Evolutionary conservation across 2,329 filamentous ascomycete species (phyloP), one percentile per base, ranked within the genome.

Genomic region (Mycosphaerelloides madeirae): DNA sequence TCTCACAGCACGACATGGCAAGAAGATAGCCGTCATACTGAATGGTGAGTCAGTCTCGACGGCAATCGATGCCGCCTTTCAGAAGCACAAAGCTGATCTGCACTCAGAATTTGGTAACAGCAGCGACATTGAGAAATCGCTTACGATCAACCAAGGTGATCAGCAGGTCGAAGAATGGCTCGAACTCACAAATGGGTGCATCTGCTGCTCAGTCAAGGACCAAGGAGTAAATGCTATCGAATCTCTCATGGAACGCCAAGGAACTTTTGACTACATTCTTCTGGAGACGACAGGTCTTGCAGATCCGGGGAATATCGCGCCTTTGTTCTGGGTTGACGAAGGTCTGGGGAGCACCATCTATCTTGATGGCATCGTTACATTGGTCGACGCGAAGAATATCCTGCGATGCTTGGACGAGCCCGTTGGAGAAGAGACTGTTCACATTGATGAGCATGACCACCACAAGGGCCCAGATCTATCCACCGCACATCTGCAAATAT

Each of bases 171-270:
- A 91, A 6, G 89, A 95, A 72, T 98, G 94, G 87, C 80, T 98
- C 20, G 90, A 96, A 50, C 81, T 98, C 41, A 89, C 87, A 41
- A 98, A 98, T 58, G 93, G 93, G 51, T 98, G 93, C 65, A 89
- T 98, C 55, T 98, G 93, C 70, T 98, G 93, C 69, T 95, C 89
- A 3, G 90, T 97, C 58, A 98, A 96, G 82, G 93, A 98, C 65
- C 82, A 85, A 1, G 93, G 93, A 11, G 91, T 98, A 29, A 87
- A 87, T 55, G 93, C 93, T 29, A 95, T 98, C 43, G 93, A 98
- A 70, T 87, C 87, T 1, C 74, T 98, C 2, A 97, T 98, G 87
- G 87, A 90, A 53, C 88, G 89, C 60, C 87, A 87, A 53, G 91
- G 91, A 38, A 83, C 84, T 3, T 98, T 98, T 62, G 93, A 98